Base-by-base conservation (phyloP, 1,284 basidiomycete species). In the Cutaneotrichosporon arboriforme region DNA sequence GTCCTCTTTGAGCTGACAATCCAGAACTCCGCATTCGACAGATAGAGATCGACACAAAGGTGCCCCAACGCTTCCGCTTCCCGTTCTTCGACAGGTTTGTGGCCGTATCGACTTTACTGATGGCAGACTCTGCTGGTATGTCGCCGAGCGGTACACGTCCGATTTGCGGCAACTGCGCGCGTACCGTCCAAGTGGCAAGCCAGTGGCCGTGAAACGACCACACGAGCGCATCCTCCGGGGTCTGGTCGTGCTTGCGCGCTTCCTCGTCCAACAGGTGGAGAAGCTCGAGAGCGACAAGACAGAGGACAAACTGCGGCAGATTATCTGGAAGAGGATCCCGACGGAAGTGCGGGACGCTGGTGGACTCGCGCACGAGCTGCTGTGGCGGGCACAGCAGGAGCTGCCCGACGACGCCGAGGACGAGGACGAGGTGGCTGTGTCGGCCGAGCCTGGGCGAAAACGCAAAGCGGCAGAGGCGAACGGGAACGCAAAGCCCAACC, bases 21-120 rank as follows among this genome's bases (percentile, higher is more conserved):
- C 55, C 57, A 91, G 88, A 97, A 74, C 79, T 96, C 34, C 84
- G 83, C 56, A 81, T 97, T 18, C 81, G 90, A 46, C 85, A 92
- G 51, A 94, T 98, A 63, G 94, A 98, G 74, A 87, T 89, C 57
- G 81, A 83, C 3, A 97, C 93, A 2, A 86, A 88, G 54, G 94
- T 97, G 0, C 92, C 94, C 0, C 90, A 88, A 72, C 92, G 92
- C 69, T 97, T 97, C 73, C 81, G 91, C 38, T 98, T 93, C 66
- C 94, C 94, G 0, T 78, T 84, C 67, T 90, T 93, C 66, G 78
- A 84, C 52, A 86, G 81, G 88, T 90, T 67, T 10, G 17, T 1
- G 1, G 10, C 7, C 26, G 7, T 10, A 31, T 7, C 1, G 5
- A 8, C n/a, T 9, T 34, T 36, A 33, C 33, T 46, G 9, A 44